Conservation (phyloP, 305 asterid species). For the Fraxinus angustifolia region DNA sequence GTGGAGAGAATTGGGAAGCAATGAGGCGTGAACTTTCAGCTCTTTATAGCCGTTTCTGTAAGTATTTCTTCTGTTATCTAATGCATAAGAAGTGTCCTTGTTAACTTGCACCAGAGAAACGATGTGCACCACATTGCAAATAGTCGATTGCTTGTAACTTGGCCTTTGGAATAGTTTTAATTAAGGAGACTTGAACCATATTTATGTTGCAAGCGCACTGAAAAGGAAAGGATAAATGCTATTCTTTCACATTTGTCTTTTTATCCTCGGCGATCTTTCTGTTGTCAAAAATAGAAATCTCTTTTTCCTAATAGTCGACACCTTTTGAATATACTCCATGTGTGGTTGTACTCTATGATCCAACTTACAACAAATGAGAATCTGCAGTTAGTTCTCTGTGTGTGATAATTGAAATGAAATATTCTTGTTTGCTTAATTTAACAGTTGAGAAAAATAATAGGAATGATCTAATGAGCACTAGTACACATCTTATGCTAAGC, state of each 20-base stretch:
- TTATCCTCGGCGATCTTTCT: background rate
- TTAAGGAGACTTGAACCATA: background rate
- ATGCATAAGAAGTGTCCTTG: background rate
- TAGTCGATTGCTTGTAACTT: background rate
- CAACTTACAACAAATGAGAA: background rate
- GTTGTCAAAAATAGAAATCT: background rate
- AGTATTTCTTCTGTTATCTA: conserved; percentile 38
- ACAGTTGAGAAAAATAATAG: background rate
- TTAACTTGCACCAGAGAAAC: background rate
- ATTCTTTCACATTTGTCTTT: background rate
- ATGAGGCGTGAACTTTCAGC: conserved; percentile 97
- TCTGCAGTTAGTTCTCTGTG: background rate
- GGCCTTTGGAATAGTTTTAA: background rate
- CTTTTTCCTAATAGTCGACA: background rate
- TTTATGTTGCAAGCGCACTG: background rate
- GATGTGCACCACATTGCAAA: background rate
- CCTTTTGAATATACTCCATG: background rate
- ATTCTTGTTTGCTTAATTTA: background rate
- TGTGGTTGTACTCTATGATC: background rate
- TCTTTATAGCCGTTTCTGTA: conserved; percentile 96
- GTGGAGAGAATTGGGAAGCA: conserved; percentile 93
- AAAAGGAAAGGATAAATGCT: background rate
- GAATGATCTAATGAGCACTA: background rate
- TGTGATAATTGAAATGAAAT: background rate
- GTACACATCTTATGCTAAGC: background rate